These are phyloP conservation scores for Atkinsonella hypoxylon DNA, from an alignment of 2,329 filamentous ascomycete species.

Conservation along the genomic window DNA sequence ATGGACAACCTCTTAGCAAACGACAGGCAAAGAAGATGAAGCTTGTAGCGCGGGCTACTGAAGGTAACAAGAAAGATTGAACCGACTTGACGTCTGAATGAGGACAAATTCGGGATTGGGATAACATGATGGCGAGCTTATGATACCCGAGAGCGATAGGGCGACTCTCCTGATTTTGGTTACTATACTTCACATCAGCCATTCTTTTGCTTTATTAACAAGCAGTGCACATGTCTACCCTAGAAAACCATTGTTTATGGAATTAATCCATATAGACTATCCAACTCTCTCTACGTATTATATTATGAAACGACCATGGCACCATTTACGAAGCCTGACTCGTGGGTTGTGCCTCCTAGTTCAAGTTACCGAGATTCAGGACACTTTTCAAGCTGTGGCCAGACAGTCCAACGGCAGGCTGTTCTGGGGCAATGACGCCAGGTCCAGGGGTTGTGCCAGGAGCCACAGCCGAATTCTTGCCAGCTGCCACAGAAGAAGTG, in stretches of 20 bases:
- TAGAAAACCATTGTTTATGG: neutral
- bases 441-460: slow-evolving; percentile 5
- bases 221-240: neutral
- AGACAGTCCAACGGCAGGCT: slow-evolving; percentile 24
- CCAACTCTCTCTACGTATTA: neutral
- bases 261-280: neutral
- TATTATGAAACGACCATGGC: neutral
- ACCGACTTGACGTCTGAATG: neutral
- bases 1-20: slow-evolving; percentile 32
- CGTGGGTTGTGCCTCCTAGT: neutral
- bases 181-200: neutral
- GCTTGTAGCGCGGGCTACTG: slow-evolving; percentile 30
- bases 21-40: slow-evolving; percentile 47
- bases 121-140: neutral
- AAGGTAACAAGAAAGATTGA: neutral
- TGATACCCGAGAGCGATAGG: neutral
- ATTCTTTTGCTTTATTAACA: neutral
- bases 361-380: slow-evolving; percentile 32
- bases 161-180: neutral
- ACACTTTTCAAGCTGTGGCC: slow-evolving; percentile 30
- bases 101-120: too few species aligned
- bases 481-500: neutral
- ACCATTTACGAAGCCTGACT: neutral
- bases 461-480: slow-evolving; percentile 5
- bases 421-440: slow-evolving; percentile 10